Conservation (phyloP, 495 filamentous ascomycete genomes). For the Saxophila tyrrhenica region DNA sequence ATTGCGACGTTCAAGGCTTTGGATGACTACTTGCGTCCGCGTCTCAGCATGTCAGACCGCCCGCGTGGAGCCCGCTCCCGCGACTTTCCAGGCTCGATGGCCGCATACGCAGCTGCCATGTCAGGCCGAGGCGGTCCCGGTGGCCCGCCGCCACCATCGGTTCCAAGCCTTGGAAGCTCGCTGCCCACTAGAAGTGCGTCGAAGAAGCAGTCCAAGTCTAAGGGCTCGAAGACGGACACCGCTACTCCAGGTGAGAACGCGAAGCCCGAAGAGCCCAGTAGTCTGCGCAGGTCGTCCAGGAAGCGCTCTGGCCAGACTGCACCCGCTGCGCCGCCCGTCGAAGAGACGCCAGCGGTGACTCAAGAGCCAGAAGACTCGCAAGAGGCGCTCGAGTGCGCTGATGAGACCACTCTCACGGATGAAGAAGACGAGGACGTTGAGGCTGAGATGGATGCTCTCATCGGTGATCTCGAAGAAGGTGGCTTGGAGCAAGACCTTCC, state of each 20-base stretch:
- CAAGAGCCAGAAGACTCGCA: conserved; percentile 18
- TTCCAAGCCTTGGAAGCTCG: conserved; percentile 13
- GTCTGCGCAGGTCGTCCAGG: conserved; percentile 25
- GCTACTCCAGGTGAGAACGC: not conserved
- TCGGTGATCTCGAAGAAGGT: conserved; percentile 74
- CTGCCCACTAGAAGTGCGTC: conserved; percentile 15
- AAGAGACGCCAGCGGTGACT: conserved; percentile 22
- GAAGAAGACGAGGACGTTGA: conserved; percentile 66
- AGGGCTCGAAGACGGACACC: conserved; percentile 21
- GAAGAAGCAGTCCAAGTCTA: conserved; percentile 19
- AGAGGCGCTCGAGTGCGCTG: conserved; percentile 78
- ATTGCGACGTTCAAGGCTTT: conserved; percentile 96
- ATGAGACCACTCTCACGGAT: conserved; percentile 74
- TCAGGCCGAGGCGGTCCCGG: conserved; percentile 18
- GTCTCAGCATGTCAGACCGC: conserved; percentile 75
- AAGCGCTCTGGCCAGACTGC: conserved; percentile 37
- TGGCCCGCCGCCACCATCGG: conserved; percentile 6
- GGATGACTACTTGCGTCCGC: conserved; percentile 88
- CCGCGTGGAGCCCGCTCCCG: conserved; percentile 55
- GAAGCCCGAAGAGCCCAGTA: conserved; percentile 5
- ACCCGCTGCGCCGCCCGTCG: conserved; percentile 38
- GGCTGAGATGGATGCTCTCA: conserved; percentile 67
- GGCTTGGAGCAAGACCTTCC: conserved; percentile 58
- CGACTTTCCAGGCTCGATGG: conserved; percentile 56
- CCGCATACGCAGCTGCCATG: conserved; percentile 71